Conservation (phyloP, 2,329 filamentous ascomycete species). For the Cercospora brassicicola region DNA sequence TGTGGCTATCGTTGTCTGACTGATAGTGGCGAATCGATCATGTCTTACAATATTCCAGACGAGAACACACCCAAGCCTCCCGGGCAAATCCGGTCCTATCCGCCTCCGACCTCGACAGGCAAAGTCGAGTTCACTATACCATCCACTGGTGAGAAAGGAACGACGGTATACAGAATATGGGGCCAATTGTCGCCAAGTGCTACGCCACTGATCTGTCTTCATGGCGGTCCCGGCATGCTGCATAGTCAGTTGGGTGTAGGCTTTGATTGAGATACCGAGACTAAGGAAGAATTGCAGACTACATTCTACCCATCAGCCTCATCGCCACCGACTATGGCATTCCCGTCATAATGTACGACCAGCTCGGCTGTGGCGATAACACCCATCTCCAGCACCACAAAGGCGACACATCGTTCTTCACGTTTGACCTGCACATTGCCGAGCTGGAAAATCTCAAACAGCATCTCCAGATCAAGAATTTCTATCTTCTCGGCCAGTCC, state of each 20-base stretch:
- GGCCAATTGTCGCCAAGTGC: conserved; percentile 38
- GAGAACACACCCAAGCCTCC: conserved; percentile 20
- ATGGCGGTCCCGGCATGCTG: conserved; percentile 51
- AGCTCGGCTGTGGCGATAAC: conserved; percentile 53
- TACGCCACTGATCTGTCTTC: conserved; percentile 43
- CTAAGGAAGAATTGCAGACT: conserved; percentile 20
- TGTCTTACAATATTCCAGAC: conserved; percentile 17
- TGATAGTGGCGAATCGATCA: conserved; percentile 1
- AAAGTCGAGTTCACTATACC: conserved; percentile 39
- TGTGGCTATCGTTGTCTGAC: neutral
- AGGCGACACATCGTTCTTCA: conserved; percentile 53
- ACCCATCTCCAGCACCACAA: conserved; percentile 51
- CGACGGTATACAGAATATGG: conserved; percentile 46
- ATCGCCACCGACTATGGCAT: conserved; percentile 38
- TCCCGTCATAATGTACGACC: conserved; percentile 57
- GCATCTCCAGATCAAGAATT: conserved; percentile 45
- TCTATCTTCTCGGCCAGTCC: conserved; percentile 52
- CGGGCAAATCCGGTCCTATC: conserved; percentile 30
- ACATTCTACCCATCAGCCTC: conserved; percentile 43
- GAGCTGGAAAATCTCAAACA: conserved; percentile 53
- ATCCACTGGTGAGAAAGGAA: conserved; percentile 38
- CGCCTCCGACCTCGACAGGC: conserved; percentile 31
- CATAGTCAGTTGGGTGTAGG: conserved; percentile 21
- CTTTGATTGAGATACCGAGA: fast-evolving
- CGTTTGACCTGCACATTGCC: conserved; percentile 48